Percentiles rank a stretch among this genome's conserved stretches.
phyloP scores from a whole-genome alignment of 1,139 yeast genomes.

The Pichia sp. region DNA sequence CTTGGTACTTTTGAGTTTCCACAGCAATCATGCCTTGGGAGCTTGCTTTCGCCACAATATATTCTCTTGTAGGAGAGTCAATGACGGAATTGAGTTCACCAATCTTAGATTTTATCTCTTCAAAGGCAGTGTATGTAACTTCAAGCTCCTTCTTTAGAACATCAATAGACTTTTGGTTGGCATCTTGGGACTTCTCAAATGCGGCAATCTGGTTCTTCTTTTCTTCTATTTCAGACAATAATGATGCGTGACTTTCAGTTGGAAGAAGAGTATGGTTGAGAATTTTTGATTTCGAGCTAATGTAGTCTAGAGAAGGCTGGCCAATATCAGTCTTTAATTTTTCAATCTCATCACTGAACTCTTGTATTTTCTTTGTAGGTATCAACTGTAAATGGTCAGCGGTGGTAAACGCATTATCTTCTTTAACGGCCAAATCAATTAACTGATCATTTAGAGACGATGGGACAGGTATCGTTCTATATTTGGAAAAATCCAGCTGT shows the following conservation, averaged over 20 bases:
- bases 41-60: constrained; percentile 24
- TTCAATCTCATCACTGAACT: no score
- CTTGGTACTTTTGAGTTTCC: no score
- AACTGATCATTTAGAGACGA: no score
- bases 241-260: no score
- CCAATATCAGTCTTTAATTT: no score
- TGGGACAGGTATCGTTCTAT: constrained; percentile 8
- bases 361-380: no score
- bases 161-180: not conserved
- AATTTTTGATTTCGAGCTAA: constrained; percentile 21
- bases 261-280: constrained; percentile 27
- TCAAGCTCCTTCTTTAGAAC: not conserved
- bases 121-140: not conserved
- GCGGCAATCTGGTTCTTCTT: no score
- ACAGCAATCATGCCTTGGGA: constrained; percentile 23
- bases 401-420: no score
- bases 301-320: constrained; percentile 19
- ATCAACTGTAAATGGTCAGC: no score
- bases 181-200: no score
- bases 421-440: no score
- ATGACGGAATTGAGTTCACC: not conserved
- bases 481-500: constrained; percentile 6
- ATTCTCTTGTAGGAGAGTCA: constrained; percentile 1
- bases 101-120: not conserved
- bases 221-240: no score